Evolutionary conservation across 768 basidiomycete genomes (phyloP), one percentile per base, ranked within the genome.

Genomic region (Suillus tomentosus): DNA sequence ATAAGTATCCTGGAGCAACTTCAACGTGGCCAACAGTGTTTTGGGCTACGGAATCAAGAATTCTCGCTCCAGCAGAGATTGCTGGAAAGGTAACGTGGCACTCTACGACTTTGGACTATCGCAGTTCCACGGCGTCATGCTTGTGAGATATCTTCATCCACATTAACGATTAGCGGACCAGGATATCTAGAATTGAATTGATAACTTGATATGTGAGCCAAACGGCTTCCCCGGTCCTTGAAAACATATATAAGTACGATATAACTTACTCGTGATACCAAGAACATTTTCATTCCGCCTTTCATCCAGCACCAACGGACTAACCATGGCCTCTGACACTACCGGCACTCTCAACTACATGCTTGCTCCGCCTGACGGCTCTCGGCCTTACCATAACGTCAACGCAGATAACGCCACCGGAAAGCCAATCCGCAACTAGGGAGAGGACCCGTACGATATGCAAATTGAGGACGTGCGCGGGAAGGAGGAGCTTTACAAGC

Each of bases 381-480:
- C 68, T 36, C 67, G 67, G 36, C 40, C 64, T 1, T 76, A 63
- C 39, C 40, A 1, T 57, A 9, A 67, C 31, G 65, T 71, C 62
- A 70, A 73, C 55, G 63, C 61, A 13, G 67, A 72, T 40, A 66
- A 53, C 1, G 19, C 4, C 15, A 71, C 70, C 1, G 69, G 71
- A 1, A 1, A 64, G 36, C 63, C 15, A 1, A 4, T 1, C 42
- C 68, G 55, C 22, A 78, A 78, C 65, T 76, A 70, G 71, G 6
- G 13, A 1, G 60, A 70, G 22, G 69, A 68, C 22, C 5, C 0
- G 17, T 66, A 27, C 15, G 34, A 43, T 0, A 67, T 76, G 39
- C 15, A 66, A 34, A 72, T 80, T 48, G 66, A 78, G 60, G 72
- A 80, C 62, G 27, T 77, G 43, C 75, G 77, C 17, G 78, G 78